phyloP scores from a whole-genome alignment of 495 filamentous ascomycete species.

The Penicillium angulare region DNA sequence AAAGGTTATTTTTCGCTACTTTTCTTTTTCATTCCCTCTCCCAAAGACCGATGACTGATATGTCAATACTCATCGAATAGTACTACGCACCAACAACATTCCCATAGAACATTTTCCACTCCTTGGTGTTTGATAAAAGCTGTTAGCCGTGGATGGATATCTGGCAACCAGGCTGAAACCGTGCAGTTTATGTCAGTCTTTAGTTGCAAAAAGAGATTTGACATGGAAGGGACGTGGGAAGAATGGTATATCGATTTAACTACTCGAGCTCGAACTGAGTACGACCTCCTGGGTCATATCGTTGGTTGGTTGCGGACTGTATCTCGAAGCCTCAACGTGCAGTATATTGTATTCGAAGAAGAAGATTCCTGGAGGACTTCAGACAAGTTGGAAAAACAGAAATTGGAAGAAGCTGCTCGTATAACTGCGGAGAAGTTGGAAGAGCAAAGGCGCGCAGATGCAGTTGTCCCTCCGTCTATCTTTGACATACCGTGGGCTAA shows the following conservation, averaged over 20 bases:
- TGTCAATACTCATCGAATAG: background rate
- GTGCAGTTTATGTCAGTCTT: background rate
- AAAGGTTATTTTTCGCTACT: background rate
- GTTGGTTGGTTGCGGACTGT: conserved; percentile 12
- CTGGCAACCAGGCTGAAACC: background rate
- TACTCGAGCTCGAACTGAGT: conserved; percentile 11
- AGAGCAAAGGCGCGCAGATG: background rate
- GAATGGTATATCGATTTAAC: conserved; percentile 7
- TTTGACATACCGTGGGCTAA: conserved; percentile 16
- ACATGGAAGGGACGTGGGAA: background rate
- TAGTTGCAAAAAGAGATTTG: background rate
- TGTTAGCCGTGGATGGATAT: background rate
- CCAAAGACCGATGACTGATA: background rate
- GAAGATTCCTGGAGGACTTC: conserved; percentile 14
- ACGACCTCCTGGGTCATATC: conserved; percentile 10
- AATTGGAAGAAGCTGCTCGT: background rate
- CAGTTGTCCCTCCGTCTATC: conserved; percentile 12
- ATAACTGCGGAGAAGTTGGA: background rate
- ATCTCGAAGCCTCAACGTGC: background rate
- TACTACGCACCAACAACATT: background rate
- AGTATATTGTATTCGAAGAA: conserved; percentile 11
- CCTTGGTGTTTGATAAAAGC: background rate
- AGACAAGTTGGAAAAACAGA: conserved; percentile 14
- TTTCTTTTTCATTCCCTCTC: background rate
- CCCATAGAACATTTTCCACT: background rate